Conservation (phyloP, 2,329 filamentous ascomycete genomes). For the Penicillium paneum region DNA sequence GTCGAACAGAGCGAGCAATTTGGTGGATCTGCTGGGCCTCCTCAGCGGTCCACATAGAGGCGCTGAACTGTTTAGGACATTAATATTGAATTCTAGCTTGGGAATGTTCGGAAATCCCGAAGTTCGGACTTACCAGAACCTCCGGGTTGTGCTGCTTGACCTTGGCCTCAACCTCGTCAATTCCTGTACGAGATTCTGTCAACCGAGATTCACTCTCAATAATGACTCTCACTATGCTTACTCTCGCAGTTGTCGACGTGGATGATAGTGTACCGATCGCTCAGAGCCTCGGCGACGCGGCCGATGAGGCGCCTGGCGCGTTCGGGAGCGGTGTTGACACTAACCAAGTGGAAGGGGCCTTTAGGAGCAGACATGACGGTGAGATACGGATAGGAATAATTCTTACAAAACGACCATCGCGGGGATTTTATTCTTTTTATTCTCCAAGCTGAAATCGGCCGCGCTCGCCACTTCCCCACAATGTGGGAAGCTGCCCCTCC, state of each 20-base stretch:
- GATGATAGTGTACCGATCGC: constrained; percentile 61
- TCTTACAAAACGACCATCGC: constrained; percentile 13
- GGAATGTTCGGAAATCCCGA: constrained; percentile 12
- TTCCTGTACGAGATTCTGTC: constrained; percentile 27
- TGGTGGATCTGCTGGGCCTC: constrained; percentile 39
- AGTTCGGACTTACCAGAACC: constrained; percentile 47
- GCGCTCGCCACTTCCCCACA: constrained; percentile 18
- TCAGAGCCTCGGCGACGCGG: constrained; percentile 58
- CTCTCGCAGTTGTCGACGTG: constrained; percentile 62
- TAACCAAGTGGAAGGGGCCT: constrained; percentile 62
- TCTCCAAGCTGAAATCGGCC: constrained; percentile 7
- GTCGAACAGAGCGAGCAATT: constrained; percentile 37
- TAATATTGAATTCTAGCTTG: not conserved
- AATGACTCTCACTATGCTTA: constrained; percentile 33
- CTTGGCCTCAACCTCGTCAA: constrained; percentile 55
- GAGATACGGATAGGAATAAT: not conserved
- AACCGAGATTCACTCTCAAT: not conserved
- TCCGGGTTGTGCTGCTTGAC: constrained; percentile 54
- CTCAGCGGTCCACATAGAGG: constrained; percentile 56
- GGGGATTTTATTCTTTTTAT: constrained; percentile 20
- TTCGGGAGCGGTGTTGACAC: constrained; percentile 66
- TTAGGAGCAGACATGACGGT: constrained; percentile 39
- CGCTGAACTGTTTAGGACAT: constrained; percentile 52
- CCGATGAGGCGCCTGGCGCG: constrained; percentile 62
- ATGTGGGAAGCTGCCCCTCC: constrained; percentile 17